Evolutionary conservation across 73 alveolate species (phyloP), one percentile per base, ranked within the genome.

Genomic region (Uronychia binucleata): DNA sequence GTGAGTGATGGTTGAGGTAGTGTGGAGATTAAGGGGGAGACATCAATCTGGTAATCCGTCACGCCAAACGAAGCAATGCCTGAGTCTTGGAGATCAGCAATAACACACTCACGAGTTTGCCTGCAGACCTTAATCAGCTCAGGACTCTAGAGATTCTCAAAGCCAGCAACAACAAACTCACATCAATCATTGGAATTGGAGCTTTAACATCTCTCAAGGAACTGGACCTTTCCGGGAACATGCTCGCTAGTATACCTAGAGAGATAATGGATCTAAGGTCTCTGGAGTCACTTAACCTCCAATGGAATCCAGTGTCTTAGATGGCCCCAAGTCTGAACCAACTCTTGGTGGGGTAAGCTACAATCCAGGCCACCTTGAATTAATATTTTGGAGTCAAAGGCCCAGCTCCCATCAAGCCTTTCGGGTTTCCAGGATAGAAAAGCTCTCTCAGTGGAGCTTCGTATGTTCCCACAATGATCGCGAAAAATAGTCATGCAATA

Each of bases 51-150:
- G 87, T 84, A 31, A 88, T 95, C 14, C 75, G 98, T 79, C 94
- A 97, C 57, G 94, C 94, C 33, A 94, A 94, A 59, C 79, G 98
- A 74, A 95, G 96, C 74, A 88, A 91, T 31, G 92, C 80, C 77
- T 82, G 57, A 57, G 59, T 78, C 19, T 77, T 94, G 58, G 93
- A 89, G 78, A 77, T 94, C 34, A 86, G 95, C 0, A 85, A 83
- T 19, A 88, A 78, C 57, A 78, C 86, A 27, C 75, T 94, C 82
- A 87, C 95, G n/a, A 87, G 85, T 19, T 87, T 94, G 33, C 98
- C 98, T 46, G n/a, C 5, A 46, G 67, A 46, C 19, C 67, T 46
- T 5, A 11, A 11, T 46, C 19, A 5, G 19, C 19, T 46, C 5
- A 46, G 67, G 19, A 11, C 67, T 5, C 5, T 46, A 11, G 5